Percentiles rank a stretch among this genome's conserved stretches.
phyloP scores from a whole-genome alignment of 2,329 filamentous ascomycete species.

The Pyricularia sp. region DNA sequence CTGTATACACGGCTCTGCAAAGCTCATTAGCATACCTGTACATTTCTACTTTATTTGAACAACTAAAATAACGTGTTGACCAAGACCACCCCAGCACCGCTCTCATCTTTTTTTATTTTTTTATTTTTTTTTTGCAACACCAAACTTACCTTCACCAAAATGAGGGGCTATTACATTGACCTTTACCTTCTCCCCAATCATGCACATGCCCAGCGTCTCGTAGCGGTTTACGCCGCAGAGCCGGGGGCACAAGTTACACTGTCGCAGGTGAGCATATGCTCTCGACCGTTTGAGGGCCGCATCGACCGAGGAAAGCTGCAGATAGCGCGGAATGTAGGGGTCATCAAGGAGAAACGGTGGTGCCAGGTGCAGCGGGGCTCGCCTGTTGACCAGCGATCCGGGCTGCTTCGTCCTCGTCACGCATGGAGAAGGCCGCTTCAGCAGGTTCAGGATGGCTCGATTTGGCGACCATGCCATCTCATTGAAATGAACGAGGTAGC shows the following conservation, averaged over 20 bases:
- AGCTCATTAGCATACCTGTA: not conserved
- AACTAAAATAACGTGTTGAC: not conserved
- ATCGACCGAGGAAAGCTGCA: slow-evolving; percentile 52
- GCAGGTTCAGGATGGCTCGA: not conserved
- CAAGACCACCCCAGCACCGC: not conserved
- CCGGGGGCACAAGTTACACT: slow-evolving; percentile 73
- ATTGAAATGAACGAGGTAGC: not conserved
- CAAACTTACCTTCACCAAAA: slow-evolving; percentile 54
- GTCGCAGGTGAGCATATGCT: slow-evolving; percentile 61
- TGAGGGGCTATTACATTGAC: slow-evolving; percentile 79
- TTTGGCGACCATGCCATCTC: not conserved
- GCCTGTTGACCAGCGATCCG: no score
- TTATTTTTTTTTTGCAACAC: no score
- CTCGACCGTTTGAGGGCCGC: slow-evolving; percentile 59
- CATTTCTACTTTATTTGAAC: not conserved
- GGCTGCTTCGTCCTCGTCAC: not conserved
- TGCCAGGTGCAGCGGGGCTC: slow-evolving; percentile 33
- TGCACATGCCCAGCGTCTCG: slow-evolving; percentile 62
- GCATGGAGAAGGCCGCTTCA: not conserved
- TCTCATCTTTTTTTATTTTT: no score
- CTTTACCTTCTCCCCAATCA: slow-evolving; percentile 64
- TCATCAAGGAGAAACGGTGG: slow-evolving; percentile 59
- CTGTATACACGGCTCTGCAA: slow-evolving; percentile 64
- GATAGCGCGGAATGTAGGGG: slow-evolving; percentile 57
- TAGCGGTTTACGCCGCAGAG: slow-evolving; percentile 71